Conservation (phyloP, 2,329 filamentous ascomycete species). For the Colletotrichum sp. region DNA sequence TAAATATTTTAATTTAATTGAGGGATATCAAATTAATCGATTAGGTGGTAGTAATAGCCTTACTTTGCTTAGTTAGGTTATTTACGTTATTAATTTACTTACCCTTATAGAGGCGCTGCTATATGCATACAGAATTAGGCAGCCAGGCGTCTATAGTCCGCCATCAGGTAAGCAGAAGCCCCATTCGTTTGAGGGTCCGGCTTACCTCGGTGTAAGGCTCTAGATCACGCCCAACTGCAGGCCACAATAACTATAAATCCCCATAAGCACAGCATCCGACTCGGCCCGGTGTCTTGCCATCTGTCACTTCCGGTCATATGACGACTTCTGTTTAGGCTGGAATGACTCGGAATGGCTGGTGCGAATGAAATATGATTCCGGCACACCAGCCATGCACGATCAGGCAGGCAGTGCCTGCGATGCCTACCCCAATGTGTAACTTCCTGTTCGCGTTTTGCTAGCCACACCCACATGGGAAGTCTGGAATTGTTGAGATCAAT, state of each 20-base stretch:
- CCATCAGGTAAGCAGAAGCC: background rate
- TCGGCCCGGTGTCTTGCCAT: background rate
- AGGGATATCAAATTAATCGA: no score
- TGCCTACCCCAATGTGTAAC: background rate
- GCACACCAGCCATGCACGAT: background rate
- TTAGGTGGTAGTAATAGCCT: no score
- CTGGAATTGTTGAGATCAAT: background rate
- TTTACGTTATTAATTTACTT: no score
- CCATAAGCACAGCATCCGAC: background rate
- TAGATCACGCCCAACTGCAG: background rate
- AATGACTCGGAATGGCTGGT: background rate
- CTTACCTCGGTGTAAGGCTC: background rate
- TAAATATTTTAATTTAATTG: no score
- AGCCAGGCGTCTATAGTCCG: background rate
- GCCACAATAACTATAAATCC: background rate
- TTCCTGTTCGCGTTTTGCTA: background rate
- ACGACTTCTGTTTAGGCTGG: background rate
- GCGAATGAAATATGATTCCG: background rate
- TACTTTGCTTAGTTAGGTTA: no score
- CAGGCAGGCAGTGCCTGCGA: background rate
- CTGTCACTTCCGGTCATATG: background rate
- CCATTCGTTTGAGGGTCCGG: background rate
- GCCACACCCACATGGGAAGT: accelerated
- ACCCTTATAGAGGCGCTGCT: no score
- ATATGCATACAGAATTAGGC: background rate